These are phyloP conservation scores for Colletotrichum tabaci DNA, from an alignment of 2,329 filamentous ascomycete genomes.

Conservation along the genomic window DNA sequence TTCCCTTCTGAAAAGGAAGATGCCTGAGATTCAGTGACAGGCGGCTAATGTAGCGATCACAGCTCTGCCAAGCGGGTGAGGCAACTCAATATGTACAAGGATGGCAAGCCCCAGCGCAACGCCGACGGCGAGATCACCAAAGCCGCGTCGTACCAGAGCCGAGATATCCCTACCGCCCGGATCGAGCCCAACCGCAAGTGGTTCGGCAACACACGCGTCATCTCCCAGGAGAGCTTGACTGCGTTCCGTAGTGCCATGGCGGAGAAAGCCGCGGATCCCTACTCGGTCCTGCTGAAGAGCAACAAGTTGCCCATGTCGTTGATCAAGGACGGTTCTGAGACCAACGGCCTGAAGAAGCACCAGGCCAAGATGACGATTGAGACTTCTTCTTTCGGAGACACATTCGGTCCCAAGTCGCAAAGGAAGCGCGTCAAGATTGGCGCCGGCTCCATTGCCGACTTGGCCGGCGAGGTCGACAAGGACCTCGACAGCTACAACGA, in stretches of 20 bases:
- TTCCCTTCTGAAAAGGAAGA: not conserved
- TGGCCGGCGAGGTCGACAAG: constrained; percentile 84
- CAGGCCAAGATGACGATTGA: constrained; percentile 95
- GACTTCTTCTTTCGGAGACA: constrained; percentile 86
- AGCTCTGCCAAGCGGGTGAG: constrained; percentile 88
- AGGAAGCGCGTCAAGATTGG: constrained; percentile 92
- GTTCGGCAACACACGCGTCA: constrained; percentile 94
- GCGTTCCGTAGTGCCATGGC: constrained; percentile 94
- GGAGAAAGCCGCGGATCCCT: constrained; percentile 90
- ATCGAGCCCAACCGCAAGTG: constrained; percentile 98
- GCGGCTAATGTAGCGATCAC: not conserved
- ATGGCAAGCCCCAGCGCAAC: constrained; percentile 86
- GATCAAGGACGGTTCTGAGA: constrained; percentile 81
- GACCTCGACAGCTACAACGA: constrained; percentile 88
- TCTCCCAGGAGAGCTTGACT: constrained; percentile 88
- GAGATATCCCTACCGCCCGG: constrained; percentile 84
- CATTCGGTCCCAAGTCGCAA: constrained; percentile 94
- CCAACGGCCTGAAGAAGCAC: constrained; percentile 92
- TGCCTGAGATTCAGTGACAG: not conserved
- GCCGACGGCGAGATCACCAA: constrained; percentile 87
- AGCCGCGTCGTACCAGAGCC: constrained; percentile 86
- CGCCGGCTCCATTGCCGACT: constrained; percentile 84
- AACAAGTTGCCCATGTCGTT: constrained; percentile 98
- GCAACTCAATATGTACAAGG: constrained; percentile 90
- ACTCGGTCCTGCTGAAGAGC: constrained; percentile 93